Percentiles rank a stretch among this genome's conserved stretches.
These are phyloP conservation scores for Phytophthora cajani DNA, from an alignment of 352 stramenopile genomes.

Conservation along the genomic window DNA sequence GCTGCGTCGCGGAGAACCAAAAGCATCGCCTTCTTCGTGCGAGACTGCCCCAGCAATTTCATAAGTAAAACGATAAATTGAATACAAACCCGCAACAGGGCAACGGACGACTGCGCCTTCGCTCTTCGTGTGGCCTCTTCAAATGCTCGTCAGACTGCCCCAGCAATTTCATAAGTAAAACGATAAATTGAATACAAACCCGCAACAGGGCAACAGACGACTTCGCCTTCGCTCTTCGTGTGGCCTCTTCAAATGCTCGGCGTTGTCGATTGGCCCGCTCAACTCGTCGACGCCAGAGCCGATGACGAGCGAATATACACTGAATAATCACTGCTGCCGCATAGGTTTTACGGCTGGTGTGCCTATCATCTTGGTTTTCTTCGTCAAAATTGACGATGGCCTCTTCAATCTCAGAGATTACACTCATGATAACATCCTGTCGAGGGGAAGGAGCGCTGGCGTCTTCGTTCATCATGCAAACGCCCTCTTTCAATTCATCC, in stretches of 20 bases:
- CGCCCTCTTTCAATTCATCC: slow-evolving; percentile 34
- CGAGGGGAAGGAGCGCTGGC: slow-evolving; percentile 18
- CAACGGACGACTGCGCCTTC: slow-evolving; percentile 22
- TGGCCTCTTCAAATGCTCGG: slow-evolving; percentile 20
- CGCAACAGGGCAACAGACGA: slow-evolving; percentile 28
- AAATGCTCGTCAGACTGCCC: slow-evolving; percentile 21
- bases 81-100: slow-evolving; percentile 34
- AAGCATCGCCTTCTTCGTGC: slow-evolving; percentile 52
- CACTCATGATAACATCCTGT: neutral
- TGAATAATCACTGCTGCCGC: slow-evolving; percentile 52
- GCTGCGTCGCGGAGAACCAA: slow-evolving; percentile 42
- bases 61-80: slow-evolving; percentile 49
- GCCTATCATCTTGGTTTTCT: slow-evolving; percentile 5
- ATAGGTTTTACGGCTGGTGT: slow-evolving; percentile 28
- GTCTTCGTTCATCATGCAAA: slow-evolving; percentile 47
- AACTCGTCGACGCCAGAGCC: slow-evolving; percentile 14
- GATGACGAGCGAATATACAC: slow-evolving; percentile 22
- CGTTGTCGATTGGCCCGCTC: slow-evolving; percentile 15
- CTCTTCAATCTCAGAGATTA: neutral
- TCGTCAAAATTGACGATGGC: neutral
- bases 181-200: slow-evolving; percentile 41
- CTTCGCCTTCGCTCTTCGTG: slow-evolving; percentile 25
- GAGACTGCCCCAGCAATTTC: slow-evolving; percentile 32
- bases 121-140: slow-evolving; percentile 29
- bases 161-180: slow-evolving; percentile 41